Evolutionary conservation across 2,329 filamentous ascomycete species (phyloP).

Genomic region (Hypoxylon sp.): DNA sequence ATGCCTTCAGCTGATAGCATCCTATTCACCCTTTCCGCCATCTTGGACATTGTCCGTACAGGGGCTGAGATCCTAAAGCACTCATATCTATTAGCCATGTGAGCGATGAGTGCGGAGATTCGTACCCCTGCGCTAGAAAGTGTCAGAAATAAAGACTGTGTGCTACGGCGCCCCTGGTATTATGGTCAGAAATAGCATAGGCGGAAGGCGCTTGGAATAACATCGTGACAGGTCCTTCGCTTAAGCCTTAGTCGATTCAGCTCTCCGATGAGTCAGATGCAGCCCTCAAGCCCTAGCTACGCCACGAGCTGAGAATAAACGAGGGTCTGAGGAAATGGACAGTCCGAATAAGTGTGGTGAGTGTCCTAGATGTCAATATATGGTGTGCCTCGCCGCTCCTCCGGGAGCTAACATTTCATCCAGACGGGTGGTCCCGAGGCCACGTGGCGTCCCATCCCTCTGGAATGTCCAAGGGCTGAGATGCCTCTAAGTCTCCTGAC

Average conservation of each 20-base stretch:
- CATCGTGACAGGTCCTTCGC: background rate
- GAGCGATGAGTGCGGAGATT: background rate
- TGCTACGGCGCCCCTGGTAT: background rate
- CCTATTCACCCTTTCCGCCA: conserved; percentile 3
- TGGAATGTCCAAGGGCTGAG: conserved; percentile 12
- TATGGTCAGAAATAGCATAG: background rate
- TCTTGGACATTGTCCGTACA: conserved; percentile 4
- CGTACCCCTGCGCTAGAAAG: background rate
- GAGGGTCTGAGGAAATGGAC: background rate
- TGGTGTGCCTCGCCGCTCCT: conserved; percentile 5
- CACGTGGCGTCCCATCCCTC: conserved; percentile 8
- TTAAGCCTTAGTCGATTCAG: conserved; percentile 15
- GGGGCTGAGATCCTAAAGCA: conserved; percentile 7
- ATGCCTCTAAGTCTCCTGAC: background rate
- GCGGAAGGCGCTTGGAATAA: conserved; percentile 5
- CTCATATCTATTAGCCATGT: background rate
- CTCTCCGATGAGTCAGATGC: conserved; percentile 17
- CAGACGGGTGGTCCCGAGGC: background rate
- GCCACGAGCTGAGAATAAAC: conserved; percentile 3
- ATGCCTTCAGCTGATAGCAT: conserved; percentile 7
- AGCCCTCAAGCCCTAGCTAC: background rate
- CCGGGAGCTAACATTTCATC: conserved; percentile 6
- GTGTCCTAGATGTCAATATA: background rate
- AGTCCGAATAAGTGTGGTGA: background rate
- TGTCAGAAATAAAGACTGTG: background rate